Conservation (phyloP, 345 rosid species). For the Sapria himalayana region DNA sequence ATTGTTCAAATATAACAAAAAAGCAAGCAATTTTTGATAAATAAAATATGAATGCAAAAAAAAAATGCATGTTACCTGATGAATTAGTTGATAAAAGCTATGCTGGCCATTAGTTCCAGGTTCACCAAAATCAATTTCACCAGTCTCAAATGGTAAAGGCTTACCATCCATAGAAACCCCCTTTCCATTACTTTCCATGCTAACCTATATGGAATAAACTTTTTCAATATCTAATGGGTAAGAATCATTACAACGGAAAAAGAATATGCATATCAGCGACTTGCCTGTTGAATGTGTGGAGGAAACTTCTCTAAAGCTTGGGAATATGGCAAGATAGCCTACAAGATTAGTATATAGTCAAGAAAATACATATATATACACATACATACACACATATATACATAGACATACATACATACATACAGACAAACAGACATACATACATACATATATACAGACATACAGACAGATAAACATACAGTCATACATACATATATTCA, state of each 20-base stretch:
- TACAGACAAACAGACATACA: no score
- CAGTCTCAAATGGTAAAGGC: constrained; percentile 69
- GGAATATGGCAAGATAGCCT: constrained; percentile 91
- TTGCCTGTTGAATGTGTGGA: constrained; percentile 90
- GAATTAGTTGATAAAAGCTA: constrained; percentile 97
- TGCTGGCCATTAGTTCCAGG: constrained; percentile 98
- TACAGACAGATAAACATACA: no score
- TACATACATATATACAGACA: no score
- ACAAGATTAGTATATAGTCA: constrained; percentile 1
- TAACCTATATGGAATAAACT: constrained; percentile 30
- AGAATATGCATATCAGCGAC: constrained; percentile 6
- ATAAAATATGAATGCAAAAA: no score
- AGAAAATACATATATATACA: no score
- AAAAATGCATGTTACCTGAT: constrained; percentile 74
- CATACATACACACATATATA: no score
- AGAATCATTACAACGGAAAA: not conserved
- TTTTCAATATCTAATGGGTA: not conserved
- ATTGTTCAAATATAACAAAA: no score
- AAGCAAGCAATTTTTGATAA: no score
- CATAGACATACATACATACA: no score
- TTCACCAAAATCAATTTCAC: constrained; percentile 97
- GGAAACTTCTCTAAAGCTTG: constrained; percentile 94
- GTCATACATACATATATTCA: no score
- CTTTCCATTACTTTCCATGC: constrained; percentile 99
- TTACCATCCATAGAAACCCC: constrained; percentile 86